Conservation (phyloP, 352 stramenopile genomes). For the Salisapilia sapeloensis region DNA sequence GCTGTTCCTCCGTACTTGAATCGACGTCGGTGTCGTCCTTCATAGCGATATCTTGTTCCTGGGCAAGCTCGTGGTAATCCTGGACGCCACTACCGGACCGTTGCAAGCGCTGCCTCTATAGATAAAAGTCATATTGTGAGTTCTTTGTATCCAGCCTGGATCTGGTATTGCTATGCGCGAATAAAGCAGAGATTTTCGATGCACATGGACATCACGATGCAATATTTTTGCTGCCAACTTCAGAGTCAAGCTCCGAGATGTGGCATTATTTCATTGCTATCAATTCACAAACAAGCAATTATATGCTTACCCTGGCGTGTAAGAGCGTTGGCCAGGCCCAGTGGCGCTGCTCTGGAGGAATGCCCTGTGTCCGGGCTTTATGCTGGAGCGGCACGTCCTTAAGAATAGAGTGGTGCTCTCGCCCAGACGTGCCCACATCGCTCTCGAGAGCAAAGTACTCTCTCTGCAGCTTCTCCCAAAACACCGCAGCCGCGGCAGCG, state of each 20-base stretch:
- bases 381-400: conserved; percentile 22
- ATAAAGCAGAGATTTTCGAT: no score
- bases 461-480: conserved; percentile 45
- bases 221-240: no score
- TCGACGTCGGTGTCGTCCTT: not conserved
- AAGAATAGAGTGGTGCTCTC: conserved; percentile 50
- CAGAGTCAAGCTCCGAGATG: no score
- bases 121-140: no score
- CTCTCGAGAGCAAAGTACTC: conserved; percentile 24
- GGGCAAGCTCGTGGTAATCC: not conserved
- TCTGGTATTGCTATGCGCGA: not conserved
- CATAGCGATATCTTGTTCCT: not conserved
- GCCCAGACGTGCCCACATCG: conserved; percentile 37
- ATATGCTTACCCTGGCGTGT: conserved; percentile 17
- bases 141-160: not conserved
- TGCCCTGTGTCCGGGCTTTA: conserved; percentile 28
- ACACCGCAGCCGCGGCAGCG: conserved; percentile 10
- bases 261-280: no score
- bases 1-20: no score
- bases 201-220: no score
- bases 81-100: no score
- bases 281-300: not conserved
- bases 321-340: conserved; percentile 67
- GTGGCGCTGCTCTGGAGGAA: conserved; percentile 51
- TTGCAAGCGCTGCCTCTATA: no score